A percentile compares a stretch with the other conserved stretches of the same genome.
These are phyloP conservation scores for Eucalyptus grandis DNA, from an alignment of 345 rosid species.

Conservation along the genomic window DNA sequence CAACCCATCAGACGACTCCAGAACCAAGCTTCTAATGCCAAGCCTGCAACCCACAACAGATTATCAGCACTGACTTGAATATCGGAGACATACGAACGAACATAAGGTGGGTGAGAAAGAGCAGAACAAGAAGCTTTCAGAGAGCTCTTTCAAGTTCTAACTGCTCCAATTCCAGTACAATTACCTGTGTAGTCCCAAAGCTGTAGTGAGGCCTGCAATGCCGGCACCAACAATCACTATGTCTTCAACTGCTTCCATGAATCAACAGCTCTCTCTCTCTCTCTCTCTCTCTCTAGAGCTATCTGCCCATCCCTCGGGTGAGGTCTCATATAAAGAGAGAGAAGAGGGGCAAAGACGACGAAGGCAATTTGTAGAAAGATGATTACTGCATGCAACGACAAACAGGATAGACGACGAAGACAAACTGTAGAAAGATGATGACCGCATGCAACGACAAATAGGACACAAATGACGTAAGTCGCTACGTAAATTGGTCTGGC, in stretches of 20 bases:
- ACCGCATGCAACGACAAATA: neutral
- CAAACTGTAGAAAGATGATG: neutral
- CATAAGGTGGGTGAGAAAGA: neutral
- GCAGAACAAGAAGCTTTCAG: neutral
- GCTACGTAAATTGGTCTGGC: neutral
- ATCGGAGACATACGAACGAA: neutral
- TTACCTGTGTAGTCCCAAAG: slow-evolving; percentile 34
- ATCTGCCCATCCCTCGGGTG: neutral
- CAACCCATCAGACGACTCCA: slow-evolving; percentile 52
- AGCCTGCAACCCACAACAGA: neutral
- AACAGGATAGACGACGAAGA: neutral
- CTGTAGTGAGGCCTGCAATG: slow-evolving; percentile 47
- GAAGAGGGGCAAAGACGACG: neutral
- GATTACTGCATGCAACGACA: neutral
- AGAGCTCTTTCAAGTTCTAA: neutral
- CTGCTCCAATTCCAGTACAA: neutral
- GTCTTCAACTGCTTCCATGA: neutral
- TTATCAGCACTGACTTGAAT: neutral
- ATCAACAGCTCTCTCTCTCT: neutral
- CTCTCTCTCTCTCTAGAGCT: neutral
- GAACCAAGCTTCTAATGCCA: slow-evolving; percentile 52
- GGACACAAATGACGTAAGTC: neutral
- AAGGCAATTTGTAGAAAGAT: neutral
- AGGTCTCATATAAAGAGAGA: neutral
- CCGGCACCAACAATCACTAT: slow-evolving; percentile 58